Evolutionary conservation across 148 eudicot species (phyloP).

Genomic region (Salicornia ramosissima): DNA sequence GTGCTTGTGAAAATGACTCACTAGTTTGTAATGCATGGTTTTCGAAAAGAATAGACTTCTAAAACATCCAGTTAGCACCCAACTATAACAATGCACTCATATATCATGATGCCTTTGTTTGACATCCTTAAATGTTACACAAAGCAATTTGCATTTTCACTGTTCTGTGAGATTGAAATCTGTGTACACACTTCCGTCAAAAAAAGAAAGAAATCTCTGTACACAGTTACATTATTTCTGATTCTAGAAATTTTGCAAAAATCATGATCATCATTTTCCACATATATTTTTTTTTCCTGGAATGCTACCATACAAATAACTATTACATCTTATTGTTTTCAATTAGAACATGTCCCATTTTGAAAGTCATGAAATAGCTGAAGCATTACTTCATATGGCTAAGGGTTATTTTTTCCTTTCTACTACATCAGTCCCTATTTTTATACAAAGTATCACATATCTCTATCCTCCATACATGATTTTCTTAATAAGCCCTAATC

Average conservation of each 20-base stretch:
- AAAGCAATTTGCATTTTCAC: neutral
- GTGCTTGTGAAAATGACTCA: neutral
- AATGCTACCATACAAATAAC: neutral
- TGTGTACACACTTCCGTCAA: too few relatives aligned
- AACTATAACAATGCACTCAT: neutral
- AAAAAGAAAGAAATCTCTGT: too few relatives aligned
- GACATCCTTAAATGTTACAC: neutral
- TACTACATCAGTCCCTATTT: too few relatives aligned
- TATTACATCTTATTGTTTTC: neutral
- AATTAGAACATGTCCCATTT: neutral
- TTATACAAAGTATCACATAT: too few relatives aligned
- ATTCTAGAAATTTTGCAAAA: neutral
- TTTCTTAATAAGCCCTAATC: too few relatives aligned
- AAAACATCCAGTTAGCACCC: neutral
- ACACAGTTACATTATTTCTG: neutral
- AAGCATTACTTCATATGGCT: neutral
- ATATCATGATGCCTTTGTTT: neutral
- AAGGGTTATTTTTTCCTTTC: neutral
- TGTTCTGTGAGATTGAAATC: neutral
- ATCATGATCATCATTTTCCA: neutral
- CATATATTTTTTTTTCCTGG: neutral
- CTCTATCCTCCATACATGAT: too few relatives aligned
- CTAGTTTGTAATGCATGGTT: neutral
- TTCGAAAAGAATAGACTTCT: neutral
- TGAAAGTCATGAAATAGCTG: neutral